A percentile compares a stretch with the other conserved stretches of the same genome.
Evolutionary conservation across 2,329 filamentous ascomycete species (phyloP).

Genomic region (Fusarium paranaense): DNA sequence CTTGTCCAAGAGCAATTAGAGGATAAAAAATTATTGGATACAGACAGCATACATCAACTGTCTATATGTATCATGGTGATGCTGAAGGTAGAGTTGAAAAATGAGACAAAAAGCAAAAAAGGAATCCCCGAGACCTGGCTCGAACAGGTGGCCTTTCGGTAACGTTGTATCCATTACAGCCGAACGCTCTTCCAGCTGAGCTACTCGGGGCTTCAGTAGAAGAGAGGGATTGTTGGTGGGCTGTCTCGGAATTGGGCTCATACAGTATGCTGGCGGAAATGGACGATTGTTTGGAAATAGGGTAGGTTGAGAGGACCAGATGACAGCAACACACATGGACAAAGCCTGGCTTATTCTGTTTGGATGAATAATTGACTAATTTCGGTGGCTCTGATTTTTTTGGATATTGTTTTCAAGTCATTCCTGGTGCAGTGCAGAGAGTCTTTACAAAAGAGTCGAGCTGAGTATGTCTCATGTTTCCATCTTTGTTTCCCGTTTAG

Average conservation of each 20-base stretch:
- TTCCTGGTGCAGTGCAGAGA: neutral
- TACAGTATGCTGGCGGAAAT: fast-evolving
- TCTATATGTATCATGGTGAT: neutral
- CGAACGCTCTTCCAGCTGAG: slow-evolving; percentile 46
- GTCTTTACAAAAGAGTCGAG: neutral
- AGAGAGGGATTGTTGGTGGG: slow-evolving; percentile 18
- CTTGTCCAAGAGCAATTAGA: neutral
- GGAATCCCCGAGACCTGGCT: slow-evolving; percentile 42
- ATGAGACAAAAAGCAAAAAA: slow-evolving; percentile 19
- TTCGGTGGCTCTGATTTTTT: neutral
- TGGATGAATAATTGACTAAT: neutral
- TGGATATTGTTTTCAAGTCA: neutral
- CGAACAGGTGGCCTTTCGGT: slow-evolving; percentile 44
- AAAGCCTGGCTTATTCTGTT: neutral
- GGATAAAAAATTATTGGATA: neutral
- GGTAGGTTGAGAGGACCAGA: neutral
- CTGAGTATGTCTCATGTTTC: neutral
- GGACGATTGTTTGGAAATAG: neutral
- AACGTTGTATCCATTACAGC: slow-evolving; percentile 34
- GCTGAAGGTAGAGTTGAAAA: neutral
- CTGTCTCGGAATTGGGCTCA: neutral
- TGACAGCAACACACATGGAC: too few relatives aligned
- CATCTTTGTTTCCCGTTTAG: neutral
- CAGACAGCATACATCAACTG: neutral
- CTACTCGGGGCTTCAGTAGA: slow-evolving; percentile 39